These are phyloP conservation scores for Ceratobasidium sp. DNA, from an alignment of 1,284 basidiomycete species.

Conservation along the genomic window DNA sequence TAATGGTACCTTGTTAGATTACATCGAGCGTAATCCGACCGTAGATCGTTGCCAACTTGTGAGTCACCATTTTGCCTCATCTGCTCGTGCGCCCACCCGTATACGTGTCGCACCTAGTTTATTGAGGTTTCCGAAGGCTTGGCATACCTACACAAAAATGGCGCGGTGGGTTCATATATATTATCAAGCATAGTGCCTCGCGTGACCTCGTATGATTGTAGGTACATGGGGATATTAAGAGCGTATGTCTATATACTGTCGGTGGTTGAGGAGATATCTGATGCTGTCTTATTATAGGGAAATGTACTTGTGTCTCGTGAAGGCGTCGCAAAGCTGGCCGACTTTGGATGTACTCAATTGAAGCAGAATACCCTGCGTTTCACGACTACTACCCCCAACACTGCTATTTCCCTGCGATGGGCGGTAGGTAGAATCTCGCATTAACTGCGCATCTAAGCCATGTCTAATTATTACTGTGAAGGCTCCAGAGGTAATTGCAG, in stretches of 20 bases:
- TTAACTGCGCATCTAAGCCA: not conserved
- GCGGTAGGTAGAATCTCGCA: conserved; percentile 4
- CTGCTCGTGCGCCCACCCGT: not conserved
- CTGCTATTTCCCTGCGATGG: not conserved
- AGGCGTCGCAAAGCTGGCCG: conserved; percentile 11
- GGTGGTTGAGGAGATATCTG: not conserved
- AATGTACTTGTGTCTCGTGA: conserved; percentile 1
- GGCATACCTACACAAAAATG: not conserved
- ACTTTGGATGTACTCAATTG: conserved; percentile 24
- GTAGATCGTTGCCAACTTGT: conserved; percentile 33
- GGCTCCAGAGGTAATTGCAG: not conserved
- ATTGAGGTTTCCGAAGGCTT: not conserved
- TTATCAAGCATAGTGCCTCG: not conserved
- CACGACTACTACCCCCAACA: not conserved
- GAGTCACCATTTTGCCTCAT: not conserved
- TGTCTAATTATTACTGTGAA: not conserved
- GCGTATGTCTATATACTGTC: not conserved
- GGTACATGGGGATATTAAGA: conserved; percentile 19
- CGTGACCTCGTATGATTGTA: not conserved
- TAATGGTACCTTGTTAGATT: conserved; percentile 8
- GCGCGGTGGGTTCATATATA: not conserved
- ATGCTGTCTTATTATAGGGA: not conserved
- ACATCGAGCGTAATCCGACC: not conserved
- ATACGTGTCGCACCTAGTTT: not conserved
- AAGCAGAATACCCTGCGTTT: not conserved